Base-by-base conservation (phyloP, 192 early-diverging fungal genomes). In the Coemansia sp. region DNA sequence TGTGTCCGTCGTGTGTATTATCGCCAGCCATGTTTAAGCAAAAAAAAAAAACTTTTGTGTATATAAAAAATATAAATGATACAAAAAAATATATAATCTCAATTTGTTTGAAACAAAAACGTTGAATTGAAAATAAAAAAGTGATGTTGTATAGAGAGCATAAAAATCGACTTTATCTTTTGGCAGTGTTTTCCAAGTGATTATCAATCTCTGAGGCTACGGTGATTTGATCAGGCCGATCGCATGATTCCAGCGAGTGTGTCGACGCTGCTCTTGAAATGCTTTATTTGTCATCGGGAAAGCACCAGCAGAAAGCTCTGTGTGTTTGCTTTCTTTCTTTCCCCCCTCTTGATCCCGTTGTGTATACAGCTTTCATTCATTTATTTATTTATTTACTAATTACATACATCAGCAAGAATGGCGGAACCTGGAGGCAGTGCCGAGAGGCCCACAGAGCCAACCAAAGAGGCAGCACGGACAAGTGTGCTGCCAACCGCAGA, bases 1-100 rank as follows among this genome's bases (percentile, higher is more conserved):
- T 60, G 44, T 46, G 46, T 41, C 52, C 54, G 10, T 48, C 26
- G 41, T 50, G 34, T 17, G 43, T 23, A 34, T 36, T 35, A 19
- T 56, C 29, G 30, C 47, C 38, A 15, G 29, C 40, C 57, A 54
- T 60, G 46, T 40, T 50, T 4, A 17, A 25, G n/a, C n/a, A n/a
- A n/a, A n/a, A n/a, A n/a, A n/a, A n/a, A n/a, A n/a, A n/a, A n/a
- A n/a, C n/a, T n/a, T n/a, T n/a, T n/a, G n/a, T n/a, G n/a, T n/a
- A 5, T 18, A 18, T 26, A 6, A 18, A 11, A 38, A 29, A 13
- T 23, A 20, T 26, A n/a, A 24, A 20, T 33, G 33, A 23, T 18
- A 30, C 10, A 46, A 36, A 27, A 14, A 24, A 25, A 25, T 20
- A 26, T 22, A 55, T 13, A 17, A 15, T 30, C 38, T 11, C 30